Base-by-base conservation (phyloP, 495 filamentous ascomycete genomes). In the Penicillium nucicola region DNA sequence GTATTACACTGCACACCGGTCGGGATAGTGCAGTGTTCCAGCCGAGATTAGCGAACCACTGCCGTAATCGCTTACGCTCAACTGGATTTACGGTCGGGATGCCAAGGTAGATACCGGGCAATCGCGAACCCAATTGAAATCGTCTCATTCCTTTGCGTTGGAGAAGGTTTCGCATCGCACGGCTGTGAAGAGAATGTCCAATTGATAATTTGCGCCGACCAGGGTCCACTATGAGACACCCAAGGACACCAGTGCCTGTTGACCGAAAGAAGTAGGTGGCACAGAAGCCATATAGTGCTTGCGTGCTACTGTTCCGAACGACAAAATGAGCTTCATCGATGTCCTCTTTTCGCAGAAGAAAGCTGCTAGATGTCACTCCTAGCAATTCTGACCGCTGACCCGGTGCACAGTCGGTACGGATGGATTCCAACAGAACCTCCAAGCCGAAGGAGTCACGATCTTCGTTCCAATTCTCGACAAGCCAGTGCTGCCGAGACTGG, bases 261-360 rank as follows among this genome's bases (percentile, higher is more conserved):
- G 80, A 79, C 37, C 80, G 81, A 67, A 86, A 84, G 66, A 79
- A 89, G 61, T 93, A 95, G 9, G 90, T 95, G 0, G 88, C 84
- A 62, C 88, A 90, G 66, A 96, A 96, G 18, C 90, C 90, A 65
- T 92, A 95, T 8, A 96, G 69, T 0, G 86, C 88, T 39, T 88
- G 84, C 1, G 90, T 96, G 65, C 84, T 91, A 69, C 86, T 92
- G 68, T 95, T 96, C 7, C 90, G 87, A 38, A 96, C 90, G 15
- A 95, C 88, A 63, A 89, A 95, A 60, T 96, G 90, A 9, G 85
- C 74, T 65, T 92, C 89, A 41, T 88, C 81, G 25, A 92, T 68
- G 15, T 84, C 72, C 49, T 77, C 75, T 62, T 82, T 77, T 60
- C 78, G 81, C 5, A 95, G 70, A 25, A 88, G 79, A 61, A 96